Base-by-base conservation (phyloP, 164 flowering plant species). In the Tinospora cordifolia region DNA sequence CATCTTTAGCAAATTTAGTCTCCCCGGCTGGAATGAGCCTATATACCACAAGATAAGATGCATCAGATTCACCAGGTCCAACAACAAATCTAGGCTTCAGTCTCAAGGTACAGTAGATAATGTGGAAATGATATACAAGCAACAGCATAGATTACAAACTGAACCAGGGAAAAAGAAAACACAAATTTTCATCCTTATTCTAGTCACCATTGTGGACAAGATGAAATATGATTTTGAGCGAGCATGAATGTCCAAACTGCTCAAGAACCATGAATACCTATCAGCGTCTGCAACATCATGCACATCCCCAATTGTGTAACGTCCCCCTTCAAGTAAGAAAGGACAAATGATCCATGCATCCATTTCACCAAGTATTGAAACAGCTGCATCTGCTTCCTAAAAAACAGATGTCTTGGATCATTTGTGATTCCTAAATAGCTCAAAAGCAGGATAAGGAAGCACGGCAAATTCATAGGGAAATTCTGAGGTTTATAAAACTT, bases 341-440 rank as follows among this genome's bases (percentile, higher is more conserved):
- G 99, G 99, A 79, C 99, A 95, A 67, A 95, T 86, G 75, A 95
- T 92, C 97, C 96, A 95, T 62, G 96, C 92, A 79, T 95, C 99
- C 90, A 92, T 84, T 77, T 89, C 89, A 57, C 99, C 98, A 39
- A 95, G 84, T 58, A 91, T 84, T 26, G 97, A 89, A 80, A 84
- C 87, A 81, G 89, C 97, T 59, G 99, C 98, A 85, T 95, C 97
- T 49, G 96, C 85, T 81, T 95, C 99, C 99, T 95, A 65, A 27
- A 49, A 60, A 65, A 49, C 8, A 75, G 69, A 51, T n/a, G 59
- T 51, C 19, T 51, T 14, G 6, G 19, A 22, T 51, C 59, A 51
- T 51, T 30, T 19, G 19, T 47, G 19, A 47, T 47, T 47, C 19
- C n/a, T 51, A 17, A 51, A 14, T 51, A 51, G 59, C 19, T 4